Percentiles rank a stretch among this genome's conserved stretches.
Conservation (phyloP, 2,329 filamentous ascomycete genomes). For the Coleophoma eucalyptorum region DNA sequence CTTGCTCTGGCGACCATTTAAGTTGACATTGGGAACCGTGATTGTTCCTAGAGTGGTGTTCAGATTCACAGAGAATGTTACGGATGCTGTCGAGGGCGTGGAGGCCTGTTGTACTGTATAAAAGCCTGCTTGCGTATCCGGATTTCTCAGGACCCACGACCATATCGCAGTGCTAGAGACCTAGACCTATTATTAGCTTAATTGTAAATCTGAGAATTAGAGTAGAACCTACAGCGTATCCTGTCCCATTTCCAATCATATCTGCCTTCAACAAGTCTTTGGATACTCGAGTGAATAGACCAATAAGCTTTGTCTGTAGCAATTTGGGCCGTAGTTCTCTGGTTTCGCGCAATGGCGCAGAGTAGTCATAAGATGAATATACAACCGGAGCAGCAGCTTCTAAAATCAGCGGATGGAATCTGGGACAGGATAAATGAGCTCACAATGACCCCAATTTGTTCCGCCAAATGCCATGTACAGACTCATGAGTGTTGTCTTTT, state of each 20-base stretch:
- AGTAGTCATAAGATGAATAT: slow-evolving; percentile 40
- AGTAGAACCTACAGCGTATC: slow-evolving; percentile 30
- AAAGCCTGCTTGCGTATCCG: slow-evolving; percentile 44
- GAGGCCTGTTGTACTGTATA: slow-evolving; percentile 43
- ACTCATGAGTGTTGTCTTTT: slow-evolving; percentile 42
- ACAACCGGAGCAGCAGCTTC: slow-evolving; percentile 42
- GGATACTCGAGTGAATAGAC: slow-evolving; percentile 49
- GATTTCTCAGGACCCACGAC: slow-evolving; percentile 49
- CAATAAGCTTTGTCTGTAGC: slow-evolving; percentile 50
- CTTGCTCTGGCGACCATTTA: slow-evolving; percentile 48
- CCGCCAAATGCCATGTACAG: slow-evolving; percentile 52
- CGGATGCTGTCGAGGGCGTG: slow-evolving; percentile 38
- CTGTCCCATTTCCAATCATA: slow-evolving; percentile 52
- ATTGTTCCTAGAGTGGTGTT: slow-evolving; percentile 41
- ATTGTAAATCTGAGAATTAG: not conserved
- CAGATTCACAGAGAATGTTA: slow-evolving; percentile 42
- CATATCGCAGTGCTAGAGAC: slow-evolving; percentile 35
- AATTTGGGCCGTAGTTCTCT: slow-evolving; percentile 48
- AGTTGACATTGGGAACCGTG: slow-evolving; percentile 40
- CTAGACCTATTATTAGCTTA: slow-evolving; percentile 8
- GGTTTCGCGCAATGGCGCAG: slow-evolving; percentile 48
- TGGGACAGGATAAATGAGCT: slow-evolving; percentile 10
- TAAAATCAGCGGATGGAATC: not conserved
- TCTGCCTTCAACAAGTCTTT: slow-evolving; percentile 44
- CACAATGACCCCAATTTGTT: slow-evolving; percentile 50